Base-by-base conservation (phyloP, 78 protist species). In the Dictyostelium firmibasis region DNA sequence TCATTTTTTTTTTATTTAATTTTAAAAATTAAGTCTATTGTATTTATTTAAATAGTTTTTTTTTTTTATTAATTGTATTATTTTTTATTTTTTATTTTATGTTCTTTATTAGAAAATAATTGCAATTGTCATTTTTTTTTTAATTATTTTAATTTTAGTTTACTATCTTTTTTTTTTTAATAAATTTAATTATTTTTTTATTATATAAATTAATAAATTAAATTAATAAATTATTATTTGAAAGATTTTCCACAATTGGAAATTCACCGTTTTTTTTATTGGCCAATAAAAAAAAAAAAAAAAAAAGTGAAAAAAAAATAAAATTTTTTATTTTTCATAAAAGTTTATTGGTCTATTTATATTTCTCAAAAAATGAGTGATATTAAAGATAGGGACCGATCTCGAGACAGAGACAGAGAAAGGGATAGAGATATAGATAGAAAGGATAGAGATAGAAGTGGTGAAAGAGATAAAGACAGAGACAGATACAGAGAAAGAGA, bases 391-490 rank as follows among this genome's bases (percentile, higher is more conserved):
- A 72, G 38, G 14, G 79, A 72, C 36, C 29, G 53, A 20, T 5
- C 29, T 72, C 6, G 79, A 13, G 14, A n/a, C n/a, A 25, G 38
- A 72, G 79, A 77, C 14, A 77, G 27, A 77, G 57, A n/a, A 0
- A 79, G 69, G 11, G 69, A 79, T 10, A 79, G 84, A 79, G 84
- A 25, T 6, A 79, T 69, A 6, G 74, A 53, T 33, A 79, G 85
- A 47, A 14, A 27, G 44, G 86, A 67, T 41, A 79, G 86, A 79
- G 76, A 57, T 14, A 31, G 85, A 35, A 38, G 29, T 77, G 43
- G 62, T 25, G 72, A 64, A n/a, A 31, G 41, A 33, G 41, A 72
- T 33, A 74, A 50, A 36, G 81, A 74, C 18, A 74, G 81, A 31
- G 11, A 10, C n/a, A 36, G 16, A 74, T 44, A 77, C 23, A 77